A percentile compares a stretch with the other conserved stretches of the same genome.
These are phyloP conservation scores for Termitomyces sp. DNA, from an alignment of 768 basidiomycete species.

Conservation along the genomic window DNA sequence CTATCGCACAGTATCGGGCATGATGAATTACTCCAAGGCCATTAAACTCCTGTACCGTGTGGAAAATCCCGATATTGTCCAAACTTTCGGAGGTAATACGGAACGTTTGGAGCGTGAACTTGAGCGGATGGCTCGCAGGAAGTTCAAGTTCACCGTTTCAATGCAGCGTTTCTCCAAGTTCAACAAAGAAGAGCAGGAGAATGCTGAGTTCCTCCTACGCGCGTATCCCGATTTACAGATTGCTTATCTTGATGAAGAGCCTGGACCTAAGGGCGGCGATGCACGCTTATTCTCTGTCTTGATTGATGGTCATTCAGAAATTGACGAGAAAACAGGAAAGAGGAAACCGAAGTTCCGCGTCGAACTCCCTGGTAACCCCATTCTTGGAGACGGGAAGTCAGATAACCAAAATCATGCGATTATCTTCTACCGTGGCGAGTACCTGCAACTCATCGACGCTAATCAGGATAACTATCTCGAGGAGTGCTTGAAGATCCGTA, in stretches of 20 bases:
- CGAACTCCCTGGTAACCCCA: slow-evolving; percentile 97
- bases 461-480: slow-evolving; percentile 99
- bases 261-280: slow-evolving; percentile 84
- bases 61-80: slow-evolving; percentile 97
- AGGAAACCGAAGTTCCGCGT: slow-evolving; percentile 96
- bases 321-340: slow-evolving; percentile 84
- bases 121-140: slow-evolving; percentile 94
- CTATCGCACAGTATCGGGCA: slow-evolving; percentile 97
- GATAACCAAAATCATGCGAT: slow-evolving; percentile 99
- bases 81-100: slow-evolving; percentile 94
- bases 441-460: slow-evolving; percentile 97
- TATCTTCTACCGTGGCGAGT: slow-evolving; percentile 98
- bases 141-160: slow-evolving; percentile 97
- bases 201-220: slow-evolving; percentile 94
- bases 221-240: slow-evolving; percentile 99
- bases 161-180: slow-evolving; percentile 99
- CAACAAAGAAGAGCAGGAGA: slow-evolving; percentile 98
- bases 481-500: slow-evolving; percentile 98
- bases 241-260: slow-evolving; percentile 96
- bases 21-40: slow-evolving; percentile 99
- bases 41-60: slow-evolving; percentile 99
- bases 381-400: slow-evolving; percentile 97
- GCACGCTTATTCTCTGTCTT: slow-evolving; percentile 86
- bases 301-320: slow-evolving; percentile 96
- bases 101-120: slow-evolving; percentile 94